Conservation (phyloP, 2,329 filamentous ascomycete species). For the Pestalotiopsis sp. region DNA sequence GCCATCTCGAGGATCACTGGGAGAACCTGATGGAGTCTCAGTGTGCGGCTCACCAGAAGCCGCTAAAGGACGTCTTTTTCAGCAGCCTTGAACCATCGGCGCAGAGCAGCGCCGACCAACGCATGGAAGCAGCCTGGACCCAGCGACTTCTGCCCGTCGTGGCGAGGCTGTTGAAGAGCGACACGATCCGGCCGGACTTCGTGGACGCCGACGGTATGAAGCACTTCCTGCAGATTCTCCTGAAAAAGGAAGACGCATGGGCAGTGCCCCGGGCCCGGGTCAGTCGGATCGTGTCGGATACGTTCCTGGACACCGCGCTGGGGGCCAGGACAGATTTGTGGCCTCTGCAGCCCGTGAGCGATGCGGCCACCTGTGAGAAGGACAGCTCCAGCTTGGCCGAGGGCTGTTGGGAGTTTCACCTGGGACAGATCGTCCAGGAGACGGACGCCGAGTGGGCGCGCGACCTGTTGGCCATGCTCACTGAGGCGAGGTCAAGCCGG, state of each 20-base stretch:
- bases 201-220: slow-evolving; percentile 53
- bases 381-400: slow-evolving; percentile 37
- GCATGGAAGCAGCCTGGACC: slow-evolving; percentile 20
- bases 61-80: slow-evolving; percentile 42
- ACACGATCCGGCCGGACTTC: slow-evolving; percentile 54
- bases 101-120: slow-evolving; percentile 14
- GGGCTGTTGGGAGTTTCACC: slow-evolving; percentile 60
- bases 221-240: slow-evolving; percentile 53
- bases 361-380: slow-evolving; percentile 36
- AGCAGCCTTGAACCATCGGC: slow-evolving; percentile 34
- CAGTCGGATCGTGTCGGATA: slow-evolving; percentile 61
- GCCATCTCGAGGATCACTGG: slow-evolving; percentile 51
- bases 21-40: slow-evolving; percentile 35
- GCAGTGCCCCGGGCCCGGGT: slow-evolving; percentile 52
- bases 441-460: slow-evolving; percentile 47
- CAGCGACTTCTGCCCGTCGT: slow-evolving; percentile 46
- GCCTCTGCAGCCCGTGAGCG: slow-evolving; percentile 41
- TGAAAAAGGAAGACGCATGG: slow-evolving; percentile 47
- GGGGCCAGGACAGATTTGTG: slow-evolving; percentile 58
- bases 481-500: slow-evolving; percentile 42
- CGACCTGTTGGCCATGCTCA: slow-evolving; percentile 24
- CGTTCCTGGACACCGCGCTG: slow-evolving; percentile 66
- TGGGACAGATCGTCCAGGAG: slow-evolving; percentile 38
- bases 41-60: slow-evolving; percentile 29
- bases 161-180: slow-evolving; percentile 56